Evolutionary conservation across 1,284 basidiomycete genomes (phyloP), one percentile per base, ranked within the genome.

Genomic region (Bondarzewia mesenterica): DNA sequence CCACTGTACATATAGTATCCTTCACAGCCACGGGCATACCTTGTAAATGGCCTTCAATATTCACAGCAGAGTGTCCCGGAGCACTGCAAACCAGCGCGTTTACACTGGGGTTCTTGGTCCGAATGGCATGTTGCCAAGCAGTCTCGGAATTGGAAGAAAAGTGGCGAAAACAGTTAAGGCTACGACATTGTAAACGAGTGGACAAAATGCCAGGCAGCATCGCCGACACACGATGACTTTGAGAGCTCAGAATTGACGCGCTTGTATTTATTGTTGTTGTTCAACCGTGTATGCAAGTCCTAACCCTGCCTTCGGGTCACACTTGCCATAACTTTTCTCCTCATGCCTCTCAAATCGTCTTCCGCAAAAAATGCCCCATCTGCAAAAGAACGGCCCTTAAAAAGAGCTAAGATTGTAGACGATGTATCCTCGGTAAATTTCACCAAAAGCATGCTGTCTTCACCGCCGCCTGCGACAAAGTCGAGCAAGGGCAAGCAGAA

Each of bases 1-100:
- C 68, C 1, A 63, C 59, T 0, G 85, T 90, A 46, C 84, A 86
- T 52, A 95, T 93, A 57, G 90, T 91, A 59, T 94, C 91, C 66
- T 96, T 95, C 46, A 95, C 67, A 0, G 81, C 90, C 20, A 94
- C 60, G 2, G 72, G 61, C 40, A 77, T 55, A 22, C 66, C 71
- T 16, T 59, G 47, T n/a, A 83, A 60, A 10, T 68, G 54, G 2
- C 59, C 49, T 38, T 46, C 47, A 10, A n/a, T 32, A n/a, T 10
- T 6, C 10, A 32, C 29, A 10, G 10, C n/a, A n/a, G 29, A 32
- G 12, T 32, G 29, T 32, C n/a, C 5, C 29, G 29, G 29, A 32
- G 29, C 29, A n/a, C 10, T 32, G 29, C 29, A 32, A n/a, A 32
- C 29, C 29, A 32, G 29, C 10, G 80, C 77, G 57, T 82, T 81